These are phyloP conservation scores for Trifolium subterraneum DNA, from an alignment of 306 rosid genomes.

Conservation along the genomic window DNA sequence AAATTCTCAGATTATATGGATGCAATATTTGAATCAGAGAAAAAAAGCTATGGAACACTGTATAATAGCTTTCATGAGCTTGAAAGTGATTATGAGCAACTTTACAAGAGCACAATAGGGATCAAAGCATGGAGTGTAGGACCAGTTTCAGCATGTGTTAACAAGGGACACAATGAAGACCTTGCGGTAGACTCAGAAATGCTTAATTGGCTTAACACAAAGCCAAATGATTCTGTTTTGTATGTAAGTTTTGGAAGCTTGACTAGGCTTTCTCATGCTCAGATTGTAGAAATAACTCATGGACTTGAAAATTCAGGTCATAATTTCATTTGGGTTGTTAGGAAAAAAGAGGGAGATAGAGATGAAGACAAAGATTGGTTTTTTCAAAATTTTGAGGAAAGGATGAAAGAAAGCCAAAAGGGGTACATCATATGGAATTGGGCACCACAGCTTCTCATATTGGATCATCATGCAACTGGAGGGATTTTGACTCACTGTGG, in stretches of 20 bases:
- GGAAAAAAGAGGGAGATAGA: background rate
- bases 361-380: background rate
- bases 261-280: constrained; percentile 13
- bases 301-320: constrained; percentile 39
- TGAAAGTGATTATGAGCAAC: constrained; percentile 42
- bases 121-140: constrained; percentile 45
- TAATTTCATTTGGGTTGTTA: constrained; percentile 38
- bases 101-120: constrained; percentile 8
- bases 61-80: constrained; percentile 45
- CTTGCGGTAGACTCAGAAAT: background rate
- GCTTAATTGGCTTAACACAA: constrained; percentile 38
- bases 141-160: constrained; percentile 39
- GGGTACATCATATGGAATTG: constrained; percentile 40
- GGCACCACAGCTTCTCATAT: constrained; percentile 41
- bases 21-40: constrained; percentile 27
- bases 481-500: constrained; percentile 45
- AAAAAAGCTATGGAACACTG: constrained; percentile 41
- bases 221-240: constrained; percentile 24
- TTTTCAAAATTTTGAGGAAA: constrained; percentile 27
- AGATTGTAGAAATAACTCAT: constrained; percentile 36
- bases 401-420: constrained; percentile 23
- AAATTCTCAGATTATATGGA: background rate
- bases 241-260: constrained; percentile 45
- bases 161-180: background rate
- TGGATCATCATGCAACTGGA: constrained; percentile 34